These are phyloP conservation scores for Lipomyces mesembrius DNA, from an alignment of 805 yeast species.

Conservation along the genomic window DNA sequence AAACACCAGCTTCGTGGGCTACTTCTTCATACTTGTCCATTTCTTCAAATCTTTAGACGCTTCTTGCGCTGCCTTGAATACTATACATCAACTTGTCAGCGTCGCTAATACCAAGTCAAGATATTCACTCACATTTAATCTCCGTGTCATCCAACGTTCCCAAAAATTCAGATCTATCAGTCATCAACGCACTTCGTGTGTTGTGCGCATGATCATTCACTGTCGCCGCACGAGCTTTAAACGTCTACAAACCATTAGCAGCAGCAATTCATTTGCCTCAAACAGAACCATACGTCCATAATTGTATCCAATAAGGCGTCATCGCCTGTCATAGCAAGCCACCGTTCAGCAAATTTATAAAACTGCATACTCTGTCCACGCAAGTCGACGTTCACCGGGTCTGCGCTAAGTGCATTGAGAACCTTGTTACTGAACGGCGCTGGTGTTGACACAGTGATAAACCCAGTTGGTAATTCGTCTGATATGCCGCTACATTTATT, in stretches of 20 bases:
- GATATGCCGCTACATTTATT: slow-evolving; percentile 36
- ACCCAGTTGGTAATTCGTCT: slow-evolving; percentile 49
- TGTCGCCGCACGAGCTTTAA: slow-evolving; percentile 68
- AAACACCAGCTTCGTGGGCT: neutral
- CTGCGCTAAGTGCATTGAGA: slow-evolving; percentile 80
- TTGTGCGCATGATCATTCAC: slow-evolving; percentile 72
- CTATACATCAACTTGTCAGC: slow-evolving; percentile 11
- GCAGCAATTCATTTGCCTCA: slow-evolving; percentile 4
- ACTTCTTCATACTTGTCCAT: slow-evolving; percentile 32
- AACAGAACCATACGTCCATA: slow-evolving; percentile 36
- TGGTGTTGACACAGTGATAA: slow-evolving; percentile 72
- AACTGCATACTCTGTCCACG: slow-evolving; percentile 69
- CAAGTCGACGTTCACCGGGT: slow-evolving; percentile 66
- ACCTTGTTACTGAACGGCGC: slow-evolving; percentile 67
- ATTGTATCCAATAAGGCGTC: slow-evolving; percentile 60
- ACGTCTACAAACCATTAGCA: slow-evolving; percentile 45
- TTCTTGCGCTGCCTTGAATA: slow-evolving; percentile 32
- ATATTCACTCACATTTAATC: slow-evolving; percentile 47
- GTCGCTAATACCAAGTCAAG: neutral
- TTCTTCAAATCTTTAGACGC: slow-evolving; percentile 31
- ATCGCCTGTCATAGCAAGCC: slow-evolving; percentile 77
- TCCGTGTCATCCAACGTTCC: slow-evolving; percentile 79
- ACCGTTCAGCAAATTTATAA: slow-evolving; percentile 70
- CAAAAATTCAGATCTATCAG: slow-evolving; percentile 60
- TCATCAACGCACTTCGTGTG: slow-evolving; percentile 47